Base-by-base conservation (phyloP, 495 filamentous ascomycete genomes). In the Hyaloscypha hepaticicola region DNA sequence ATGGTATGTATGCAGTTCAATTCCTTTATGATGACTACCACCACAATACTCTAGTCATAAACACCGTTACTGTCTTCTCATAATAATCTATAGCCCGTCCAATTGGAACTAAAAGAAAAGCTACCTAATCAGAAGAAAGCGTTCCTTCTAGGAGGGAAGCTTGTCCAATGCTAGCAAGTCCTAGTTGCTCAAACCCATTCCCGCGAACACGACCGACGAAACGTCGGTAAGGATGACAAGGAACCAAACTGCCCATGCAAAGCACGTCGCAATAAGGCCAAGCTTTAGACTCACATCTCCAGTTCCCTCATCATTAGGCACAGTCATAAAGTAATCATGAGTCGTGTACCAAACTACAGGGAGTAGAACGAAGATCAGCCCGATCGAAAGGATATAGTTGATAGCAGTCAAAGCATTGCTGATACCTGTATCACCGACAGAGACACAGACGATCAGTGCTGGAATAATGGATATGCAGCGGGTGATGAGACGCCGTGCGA, bases 381-480 rank as follows among this genome's bases (percentile, higher is more conserved):
- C 48, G 22, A 50, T 50, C 5, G 48, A 6, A 6, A 50, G 48
- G 48, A 50, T 50, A 16, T 50, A 50, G 22, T 50, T 50, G 22
- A 50, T 16, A 5, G 48, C 48, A 24, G 48, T 50, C 16, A 50
- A 16, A 5, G 48, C 48, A n/a, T 50, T 50, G 48, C 6, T 50
- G 16, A 50, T 19, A n/a, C 48, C 48, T 50, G 16, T 5, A 6
- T 50, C 48, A n/a, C 48, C 48, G 22, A 50, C 48, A n/a, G 48
- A 50, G 48, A 50, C 48, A 24, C 19, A n/a, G 19, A 50, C 48
- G 5, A 50, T 50, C 19, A 50, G 48, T n/a, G 48, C 48, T 16
- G 48, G 48, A n/a, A 50, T 50, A n/a, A 50, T 50, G 48, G 48
- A 5, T 6, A 50, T 50, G 48, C 48, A 50, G 19, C 48, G 48